phyloP scores from a whole-genome alignment of 768 basidiomycete species.

The Rickenella mellea region DNA sequence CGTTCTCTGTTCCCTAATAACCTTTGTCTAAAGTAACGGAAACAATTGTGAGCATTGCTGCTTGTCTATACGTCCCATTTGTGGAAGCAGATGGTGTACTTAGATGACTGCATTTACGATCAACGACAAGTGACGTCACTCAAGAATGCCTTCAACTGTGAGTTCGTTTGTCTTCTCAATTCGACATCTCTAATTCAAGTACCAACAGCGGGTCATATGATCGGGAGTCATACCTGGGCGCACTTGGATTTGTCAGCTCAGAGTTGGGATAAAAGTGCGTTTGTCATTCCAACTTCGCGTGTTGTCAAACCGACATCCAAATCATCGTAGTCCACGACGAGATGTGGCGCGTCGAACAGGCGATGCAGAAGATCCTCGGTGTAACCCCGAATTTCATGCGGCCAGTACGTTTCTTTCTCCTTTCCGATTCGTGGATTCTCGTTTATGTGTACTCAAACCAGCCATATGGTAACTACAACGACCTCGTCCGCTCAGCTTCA shows the following conservation, averaged over 20 bases:
- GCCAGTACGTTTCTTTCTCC: too few species aligned
- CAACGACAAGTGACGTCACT: background rate
- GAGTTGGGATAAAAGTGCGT: conserved; percentile 4
- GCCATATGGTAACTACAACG: conserved; percentile 14
- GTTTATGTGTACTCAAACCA: too few species aligned
- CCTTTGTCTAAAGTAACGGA: background rate
- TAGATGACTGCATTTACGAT: conserved; percentile 7
- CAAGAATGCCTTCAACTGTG: conserved; percentile 3
- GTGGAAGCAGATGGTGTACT: background rate
- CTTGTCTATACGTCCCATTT: background rate
- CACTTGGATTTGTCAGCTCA: conserved; percentile 4
- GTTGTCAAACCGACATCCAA: too few species aligned
- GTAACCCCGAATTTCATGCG: conserved; percentile 10
- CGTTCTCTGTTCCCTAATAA: background rate
- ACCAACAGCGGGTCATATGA: conserved; percentile 12
- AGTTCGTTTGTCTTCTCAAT: too few species aligned
- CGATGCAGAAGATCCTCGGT: conserved; percentile 6
- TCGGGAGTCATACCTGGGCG: conserved; percentile 11
- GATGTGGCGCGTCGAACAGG: conserved; percentile 5
- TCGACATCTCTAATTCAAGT: too few species aligned
- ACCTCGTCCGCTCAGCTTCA: conserved; percentile 9
- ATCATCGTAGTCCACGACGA: conserved; percentile 2
- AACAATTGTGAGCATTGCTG: conserved; percentile 1
- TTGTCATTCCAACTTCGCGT: background rate
- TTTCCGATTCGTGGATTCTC: too few species aligned